Evolutionary conservation across 164 flowering plant genomes (phyloP).

Genomic region (Piper betle): DNA sequence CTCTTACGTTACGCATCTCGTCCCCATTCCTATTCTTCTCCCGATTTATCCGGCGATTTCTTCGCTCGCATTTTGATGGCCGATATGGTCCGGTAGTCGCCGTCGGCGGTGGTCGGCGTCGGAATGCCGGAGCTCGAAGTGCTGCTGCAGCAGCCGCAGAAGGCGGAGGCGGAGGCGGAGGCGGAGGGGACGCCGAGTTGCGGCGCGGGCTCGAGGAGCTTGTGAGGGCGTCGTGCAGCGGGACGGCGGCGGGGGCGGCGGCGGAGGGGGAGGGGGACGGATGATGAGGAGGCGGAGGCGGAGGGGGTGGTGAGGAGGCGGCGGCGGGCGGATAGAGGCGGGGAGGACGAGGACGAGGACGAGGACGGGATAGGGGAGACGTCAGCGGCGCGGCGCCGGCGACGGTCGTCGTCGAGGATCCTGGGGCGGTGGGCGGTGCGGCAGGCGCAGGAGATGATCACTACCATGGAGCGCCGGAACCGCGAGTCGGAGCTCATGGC

Average conservation of each 20-base stretch:
- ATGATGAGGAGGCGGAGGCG: conserved; percentile 39
- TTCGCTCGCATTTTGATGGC: too few species aligned
- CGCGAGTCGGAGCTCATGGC: conserved; percentile 93
- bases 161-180: conserved; percentile 35
- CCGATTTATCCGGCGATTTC: too few species aligned
- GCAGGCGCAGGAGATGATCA: conserved; percentile 96
- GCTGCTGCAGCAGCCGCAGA: conserved; percentile 74
- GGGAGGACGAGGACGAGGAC: conserved; percentile 42
- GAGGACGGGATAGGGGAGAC: conserved; percentile 52
- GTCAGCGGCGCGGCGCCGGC: conserved; percentile 84
- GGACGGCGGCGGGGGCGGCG: too few species aligned
- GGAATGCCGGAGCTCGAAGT: conserved; percentile 53
- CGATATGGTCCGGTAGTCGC: too few species aligned
- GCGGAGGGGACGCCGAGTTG: conserved; percentile 42
- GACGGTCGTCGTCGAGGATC: conserved; percentile 72
- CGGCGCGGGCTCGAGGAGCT: conserved; percentile 79
- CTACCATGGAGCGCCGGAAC: conserved; percentile 90
- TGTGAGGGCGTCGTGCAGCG: conserved; percentile 44
- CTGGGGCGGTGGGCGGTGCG: conserved; percentile 93
- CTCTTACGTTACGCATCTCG: too few species aligned
- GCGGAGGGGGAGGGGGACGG: conserved; percentile 44
- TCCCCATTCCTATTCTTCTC: too few species aligned
- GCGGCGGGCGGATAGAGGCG: conserved; percentile 83
- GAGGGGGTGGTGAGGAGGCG: conserved; percentile 76
- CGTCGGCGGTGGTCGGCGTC: background rate